These are phyloP conservation scores for Fusarium neocosmosporiellum DNA, from an alignment of 2,329 filamentous ascomycete species.

Conservation along the genomic window DNA sequence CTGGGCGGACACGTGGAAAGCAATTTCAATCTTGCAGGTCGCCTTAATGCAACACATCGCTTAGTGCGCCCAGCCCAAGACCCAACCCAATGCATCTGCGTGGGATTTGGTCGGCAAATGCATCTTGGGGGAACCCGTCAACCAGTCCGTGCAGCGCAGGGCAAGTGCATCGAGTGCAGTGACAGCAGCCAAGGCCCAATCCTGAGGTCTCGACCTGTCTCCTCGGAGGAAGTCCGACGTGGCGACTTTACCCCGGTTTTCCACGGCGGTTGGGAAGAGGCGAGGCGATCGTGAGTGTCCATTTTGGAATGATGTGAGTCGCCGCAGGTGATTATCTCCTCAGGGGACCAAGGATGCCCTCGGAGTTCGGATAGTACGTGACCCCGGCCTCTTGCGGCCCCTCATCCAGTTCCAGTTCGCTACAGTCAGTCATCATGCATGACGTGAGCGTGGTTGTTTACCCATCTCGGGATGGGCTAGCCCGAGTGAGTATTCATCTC, in stretches of 20 bases:
- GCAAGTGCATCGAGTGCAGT: not conserved
- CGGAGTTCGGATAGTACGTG: slow-evolving; percentile 3
- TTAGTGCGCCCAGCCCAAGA: not conserved
- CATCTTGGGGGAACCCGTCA: not conserved
- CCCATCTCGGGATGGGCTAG: not conserved
- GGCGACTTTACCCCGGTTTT: slow-evolving; percentile 7
- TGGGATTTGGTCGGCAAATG: slow-evolving; percentile 2
- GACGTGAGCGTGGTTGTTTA: not conserved
- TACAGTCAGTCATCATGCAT: not conserved
- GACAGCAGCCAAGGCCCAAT: not conserved
- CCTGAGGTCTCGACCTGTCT: slow-evolving; percentile 4
- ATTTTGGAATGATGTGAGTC: slow-evolving; percentile 22
- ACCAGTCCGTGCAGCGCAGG: not conserved
- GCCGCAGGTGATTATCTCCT: slow-evolving; percentile 27
- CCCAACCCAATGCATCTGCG: not conserved
- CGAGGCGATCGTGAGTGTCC: slow-evolving; percentile 28
- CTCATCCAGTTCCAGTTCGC: not conserved
- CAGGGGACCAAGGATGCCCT: not conserved
- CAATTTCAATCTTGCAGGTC: slow-evolving; percentile 14
- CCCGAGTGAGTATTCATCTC: not conserved
- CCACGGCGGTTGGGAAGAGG: slow-evolving; percentile 9
- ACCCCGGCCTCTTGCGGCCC: not conserved
- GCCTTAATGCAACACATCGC: slow-evolving; percentile 6
- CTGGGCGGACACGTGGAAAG: slow-evolving; percentile 4
- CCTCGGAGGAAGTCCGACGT: slow-evolving; percentile 30